phyloP scores from a whole-genome alignment of 768 basidiomycete genomes.

The Boletus rex-veris region DNA sequence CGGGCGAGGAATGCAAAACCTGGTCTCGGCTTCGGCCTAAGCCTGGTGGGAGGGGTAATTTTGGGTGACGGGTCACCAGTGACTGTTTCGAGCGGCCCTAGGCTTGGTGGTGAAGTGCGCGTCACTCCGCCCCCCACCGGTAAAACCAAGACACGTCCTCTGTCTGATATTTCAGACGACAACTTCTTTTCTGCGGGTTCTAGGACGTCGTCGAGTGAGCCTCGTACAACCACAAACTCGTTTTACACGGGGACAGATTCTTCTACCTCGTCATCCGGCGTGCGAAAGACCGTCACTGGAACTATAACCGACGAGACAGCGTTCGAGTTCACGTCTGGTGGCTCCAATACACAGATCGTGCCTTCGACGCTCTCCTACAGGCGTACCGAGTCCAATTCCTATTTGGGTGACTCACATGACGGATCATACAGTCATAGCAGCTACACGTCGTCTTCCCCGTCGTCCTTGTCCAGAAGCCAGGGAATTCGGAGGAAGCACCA shows the following conservation, averaged over 20 bases:
- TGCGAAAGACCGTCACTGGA: conserved; percentile 28
- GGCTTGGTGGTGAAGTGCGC: conserved; percentile 40
- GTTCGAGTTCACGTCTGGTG: conserved; percentile 36
- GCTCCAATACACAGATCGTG: conserved; percentile 42
- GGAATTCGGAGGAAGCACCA: conserved; percentile 54
- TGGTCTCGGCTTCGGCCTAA: conserved; percentile 43
- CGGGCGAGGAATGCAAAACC: conserved; percentile 40
- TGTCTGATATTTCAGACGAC: conserved; percentile 40
- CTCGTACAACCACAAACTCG: conserved; percentile 27
- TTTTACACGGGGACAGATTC: conserved; percentile 36
- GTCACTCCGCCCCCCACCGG: conserved; percentile 46
- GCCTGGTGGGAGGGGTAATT: conserved; percentile 39
- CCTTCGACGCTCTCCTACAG: conserved; percentile 52
- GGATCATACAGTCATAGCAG: conserved; percentile 33
- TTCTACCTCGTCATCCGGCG: conserved; percentile 30
- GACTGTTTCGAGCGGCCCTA: conserved; percentile 66
- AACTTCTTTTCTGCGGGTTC: conserved; percentile 45
- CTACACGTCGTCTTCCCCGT: conserved; percentile 44
- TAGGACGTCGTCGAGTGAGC: conserved; percentile 29
- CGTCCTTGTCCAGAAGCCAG: conserved; percentile 50
- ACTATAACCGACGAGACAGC: conserved; percentile 39
- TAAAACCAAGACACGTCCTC: conserved; percentile 27
- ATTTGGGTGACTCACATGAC: conserved; percentile 54
- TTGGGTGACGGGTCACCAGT: conserved; percentile 59
- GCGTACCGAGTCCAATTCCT: conserved; percentile 51